These are phyloP conservation scores for Wickerhamiella bombiphila DNA, from an alignment of 805 yeast genomes.

Conservation along the genomic window DNA sequence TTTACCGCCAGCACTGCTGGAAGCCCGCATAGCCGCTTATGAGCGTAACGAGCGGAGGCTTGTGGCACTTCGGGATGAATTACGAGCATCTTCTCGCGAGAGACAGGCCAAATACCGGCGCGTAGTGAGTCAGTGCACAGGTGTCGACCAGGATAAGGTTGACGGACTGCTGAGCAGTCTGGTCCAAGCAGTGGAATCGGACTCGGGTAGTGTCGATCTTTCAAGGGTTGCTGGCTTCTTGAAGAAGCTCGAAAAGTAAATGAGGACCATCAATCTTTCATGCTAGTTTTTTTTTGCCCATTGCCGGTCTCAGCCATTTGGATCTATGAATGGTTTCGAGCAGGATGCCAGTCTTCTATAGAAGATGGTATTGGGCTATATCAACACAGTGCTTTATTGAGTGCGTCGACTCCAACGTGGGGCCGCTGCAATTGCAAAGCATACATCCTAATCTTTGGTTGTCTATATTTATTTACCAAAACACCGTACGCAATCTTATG, in stretches of 20 bases:
- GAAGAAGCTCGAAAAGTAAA: conserved; percentile 30
- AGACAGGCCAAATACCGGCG: conserved; percentile 68
- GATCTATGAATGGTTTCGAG: conserved; percentile 15
- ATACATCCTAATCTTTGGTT: too few species aligned
- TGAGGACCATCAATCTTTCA: not conserved
- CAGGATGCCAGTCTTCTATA: conserved; percentile 13
- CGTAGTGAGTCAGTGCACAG: conserved; percentile 81
- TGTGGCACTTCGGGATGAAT: conserved; percentile 34
- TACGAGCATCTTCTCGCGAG: conserved; percentile 39
- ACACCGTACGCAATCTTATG: not conserved
- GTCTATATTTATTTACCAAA: conserved; percentile 1
- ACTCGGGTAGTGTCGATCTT: conserved; percentile 34
- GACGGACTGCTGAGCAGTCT: conserved; percentile 71
- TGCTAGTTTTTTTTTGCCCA: conserved; percentile 10
- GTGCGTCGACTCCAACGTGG: conserved; percentile 18
- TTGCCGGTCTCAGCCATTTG: conserved; percentile 19
- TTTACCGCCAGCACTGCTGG: conserved; percentile 20
- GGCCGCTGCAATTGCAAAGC: conserved; percentile 17
- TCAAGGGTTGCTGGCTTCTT: conserved; percentile 41
- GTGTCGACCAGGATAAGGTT: conserved; percentile 67
- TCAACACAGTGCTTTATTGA: conserved; percentile 15
- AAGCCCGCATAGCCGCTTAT: conserved; percentile 74
- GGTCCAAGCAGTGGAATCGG: conserved; percentile 81
- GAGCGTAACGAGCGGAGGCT: conserved; percentile 49
- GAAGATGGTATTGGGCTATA: conserved; percentile 16